A percentile compares a stretch with the other conserved stretches of the same genome.
These are phyloP conservation scores for Straminergon stramineum DNA, from an alignment of 225 moss, liverwort and hornwort genomes.

Conservation along the genomic window DNA sequence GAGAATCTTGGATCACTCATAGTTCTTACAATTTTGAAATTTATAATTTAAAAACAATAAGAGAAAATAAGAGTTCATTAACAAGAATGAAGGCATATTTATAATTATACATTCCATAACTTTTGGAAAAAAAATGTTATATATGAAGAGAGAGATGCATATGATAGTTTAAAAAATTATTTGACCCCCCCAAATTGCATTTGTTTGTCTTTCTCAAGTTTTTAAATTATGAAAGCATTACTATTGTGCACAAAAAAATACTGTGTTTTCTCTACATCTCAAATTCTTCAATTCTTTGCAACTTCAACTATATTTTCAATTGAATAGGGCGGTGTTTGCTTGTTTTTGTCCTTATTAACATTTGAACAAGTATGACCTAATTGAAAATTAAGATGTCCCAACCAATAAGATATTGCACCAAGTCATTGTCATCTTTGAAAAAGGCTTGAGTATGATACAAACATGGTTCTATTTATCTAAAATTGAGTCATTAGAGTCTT, in stretches of 20 bases:
- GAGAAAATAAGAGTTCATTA: no score
- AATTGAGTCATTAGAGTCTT: neutral
- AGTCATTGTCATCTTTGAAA: neutral
- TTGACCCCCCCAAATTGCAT: neutral
- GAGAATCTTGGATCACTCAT: no score
- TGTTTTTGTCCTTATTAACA: neutral
- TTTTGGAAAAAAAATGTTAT: neutral
- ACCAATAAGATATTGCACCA: no score
- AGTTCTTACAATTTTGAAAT: no score
- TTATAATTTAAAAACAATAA: no score
- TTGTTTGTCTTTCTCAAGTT: neutral
- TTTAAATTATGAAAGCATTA: neutral
- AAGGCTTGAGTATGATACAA: neutral
- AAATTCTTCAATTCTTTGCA: neutral
- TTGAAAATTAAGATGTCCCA: neutral
- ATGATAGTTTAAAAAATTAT: neutral
- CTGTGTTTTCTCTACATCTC: rapidly evolving
- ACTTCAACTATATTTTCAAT: neutral
- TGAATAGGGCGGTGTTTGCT: neutral
- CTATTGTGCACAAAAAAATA: neutral
- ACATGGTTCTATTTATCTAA: neutral
- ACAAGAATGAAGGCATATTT: no score
- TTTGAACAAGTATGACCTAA: neutral
- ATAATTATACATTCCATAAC: neutral
- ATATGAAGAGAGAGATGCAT: neutral